Evolutionary conservation across 2,329 filamentous ascomycete genomes (phyloP).

Genomic region (Talaromyces sp.): DNA sequence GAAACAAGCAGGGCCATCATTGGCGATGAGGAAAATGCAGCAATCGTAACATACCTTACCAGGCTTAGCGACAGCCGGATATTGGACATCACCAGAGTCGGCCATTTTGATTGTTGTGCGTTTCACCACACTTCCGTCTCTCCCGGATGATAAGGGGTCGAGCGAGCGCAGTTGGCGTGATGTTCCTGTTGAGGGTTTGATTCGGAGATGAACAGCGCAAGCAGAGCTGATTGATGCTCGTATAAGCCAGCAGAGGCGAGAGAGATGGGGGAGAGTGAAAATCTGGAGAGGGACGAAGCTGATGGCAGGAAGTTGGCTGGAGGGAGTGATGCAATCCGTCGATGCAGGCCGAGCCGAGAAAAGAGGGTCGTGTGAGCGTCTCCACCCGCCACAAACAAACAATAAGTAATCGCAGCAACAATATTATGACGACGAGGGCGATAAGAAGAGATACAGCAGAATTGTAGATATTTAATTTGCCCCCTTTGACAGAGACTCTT

Average conservation of each 20-base stretch:
- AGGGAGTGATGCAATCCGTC: conserved; percentile 14
- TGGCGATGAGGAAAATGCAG: background rate
- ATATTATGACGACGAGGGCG: too few species aligned
- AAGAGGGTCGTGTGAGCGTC: background rate
- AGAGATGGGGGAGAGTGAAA: conserved; percentile 2
- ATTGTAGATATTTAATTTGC: too few species aligned
- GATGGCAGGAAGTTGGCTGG: conserved; percentile 2
- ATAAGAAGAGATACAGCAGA: too few species aligned
- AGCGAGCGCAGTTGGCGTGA: conserved; percentile 5
- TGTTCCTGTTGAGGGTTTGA: background rate
- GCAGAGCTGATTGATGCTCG: background rate
- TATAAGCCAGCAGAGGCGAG: background rate
- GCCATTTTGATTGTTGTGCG: conserved; percentile 25
- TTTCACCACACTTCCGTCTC: conserved; percentile 14
- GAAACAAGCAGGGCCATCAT: background rate
- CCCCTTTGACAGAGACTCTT: background rate
- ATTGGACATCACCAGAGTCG: conserved; percentile 28
- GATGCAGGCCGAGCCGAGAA: conserved; percentile 5
- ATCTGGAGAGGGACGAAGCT: conserved; percentile 8
- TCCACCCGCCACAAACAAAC: background rate
- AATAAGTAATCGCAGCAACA: too few species aligned
- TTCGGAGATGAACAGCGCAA: background rate
- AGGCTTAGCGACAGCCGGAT: conserved; percentile 29
- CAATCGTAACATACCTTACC: conserved; percentile 29
- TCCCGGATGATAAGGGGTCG: conserved; percentile 10